Percentiles rank a stretch among this genome's conserved stretches.
Evolutionary conservation across 805 yeast genomes (phyloP).

Genomic region (Zygoascus ofunaensis): DNA sequence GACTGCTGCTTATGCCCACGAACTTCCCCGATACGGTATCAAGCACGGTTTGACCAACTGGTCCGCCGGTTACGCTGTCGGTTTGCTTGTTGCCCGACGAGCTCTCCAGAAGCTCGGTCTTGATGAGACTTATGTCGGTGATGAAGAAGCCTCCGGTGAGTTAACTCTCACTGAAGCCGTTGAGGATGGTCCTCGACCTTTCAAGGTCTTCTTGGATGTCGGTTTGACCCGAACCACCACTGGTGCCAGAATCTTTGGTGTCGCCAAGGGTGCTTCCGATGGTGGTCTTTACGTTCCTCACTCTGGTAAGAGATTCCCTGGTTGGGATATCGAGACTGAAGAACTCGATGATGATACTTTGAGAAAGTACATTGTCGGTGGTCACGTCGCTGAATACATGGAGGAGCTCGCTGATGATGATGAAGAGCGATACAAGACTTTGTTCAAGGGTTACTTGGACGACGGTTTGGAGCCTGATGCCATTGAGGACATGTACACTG

Average conservation of each 20-base stretch:
- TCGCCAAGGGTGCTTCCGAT: slow-evolving; percentile 99
- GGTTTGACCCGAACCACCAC: slow-evolving; percentile 99
- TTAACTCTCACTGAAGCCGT: slow-evolving; percentile 97
- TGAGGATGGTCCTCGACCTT: slow-evolving; percentile 99
- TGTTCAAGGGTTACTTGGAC: slow-evolving; percentile 92
- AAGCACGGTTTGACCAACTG: slow-evolving; percentile 99
- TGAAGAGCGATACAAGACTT: slow-evolving; percentile 96
- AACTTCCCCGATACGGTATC: slow-evolving; percentile 96
- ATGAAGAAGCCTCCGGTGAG: slow-evolving; percentile 99
- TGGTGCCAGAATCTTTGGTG: slow-evolving; percentile 99
- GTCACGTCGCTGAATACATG: slow-evolving; percentile 99
- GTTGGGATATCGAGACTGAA: slow-evolving; percentile 98
- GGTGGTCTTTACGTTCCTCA: slow-evolving; percentile 99
- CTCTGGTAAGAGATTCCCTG: slow-evolving; percentile 99
- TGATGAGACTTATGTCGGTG: slow-evolving; percentile 97
- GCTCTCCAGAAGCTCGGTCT: slow-evolving; percentile 94
- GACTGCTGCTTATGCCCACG: slow-evolving; percentile 98
- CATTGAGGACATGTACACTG: slow-evolving; percentile 87
- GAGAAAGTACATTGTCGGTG: slow-evolving; percentile 99
- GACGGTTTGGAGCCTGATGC: slow-evolving; percentile 97
- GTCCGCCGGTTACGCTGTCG: slow-evolving; percentile 99
- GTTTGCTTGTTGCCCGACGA: slow-evolving; percentile 98
- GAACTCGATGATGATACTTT: slow-evolving; percentile 95
- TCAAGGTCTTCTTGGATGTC: slow-evolving; percentile 98
- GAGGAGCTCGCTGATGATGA: slow-evolving; percentile 99